phyloP scores from a whole-genome alignment of 148 eudicot species.

The Diospyros kaki region DNA sequence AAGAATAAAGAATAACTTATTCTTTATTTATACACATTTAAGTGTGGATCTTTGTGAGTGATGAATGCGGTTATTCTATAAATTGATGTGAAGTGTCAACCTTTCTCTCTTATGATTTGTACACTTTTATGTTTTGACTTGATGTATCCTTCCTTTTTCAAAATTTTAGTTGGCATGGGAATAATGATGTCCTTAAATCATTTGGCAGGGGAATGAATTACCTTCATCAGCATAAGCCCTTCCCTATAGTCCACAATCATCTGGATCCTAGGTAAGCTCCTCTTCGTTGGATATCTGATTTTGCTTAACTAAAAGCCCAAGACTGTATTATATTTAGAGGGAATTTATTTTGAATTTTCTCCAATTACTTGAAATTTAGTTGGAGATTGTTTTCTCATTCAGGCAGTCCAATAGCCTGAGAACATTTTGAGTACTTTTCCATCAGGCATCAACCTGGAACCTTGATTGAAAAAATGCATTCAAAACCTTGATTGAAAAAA shows the following conservation, averaged over 20 bases:
- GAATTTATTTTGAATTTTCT: neutral
- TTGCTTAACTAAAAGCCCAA: neutral
- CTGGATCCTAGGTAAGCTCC: slow-evolving; percentile 26
- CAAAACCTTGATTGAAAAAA: no score
- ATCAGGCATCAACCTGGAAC: neutral
- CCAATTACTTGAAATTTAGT: neutral
- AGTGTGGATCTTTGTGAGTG: neutral
- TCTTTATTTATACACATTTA: no score
- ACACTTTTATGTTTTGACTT: neutral
- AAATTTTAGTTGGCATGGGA: neutral
- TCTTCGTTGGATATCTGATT: neutral
- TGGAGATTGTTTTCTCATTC: neutral
- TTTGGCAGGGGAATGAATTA: slow-evolving; percentile 41
- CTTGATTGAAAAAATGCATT: neutral
- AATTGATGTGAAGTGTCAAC: neutral
- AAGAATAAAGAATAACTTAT: neutral
- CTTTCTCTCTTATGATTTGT: neutral
- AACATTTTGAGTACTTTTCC: no score
- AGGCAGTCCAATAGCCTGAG: neutral
- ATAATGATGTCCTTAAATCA: neutral
- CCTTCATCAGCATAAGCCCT: slow-evolving; percentile 41
- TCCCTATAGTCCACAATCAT: slow-evolving; percentile 40
- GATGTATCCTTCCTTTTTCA: neutral
- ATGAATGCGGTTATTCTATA: neutral
- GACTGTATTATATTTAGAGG: neutral